These are phyloP conservation scores for Boletus subcaerulescens DNA, from an alignment of 768 basidiomycete species.

Conservation along the genomic window DNA sequence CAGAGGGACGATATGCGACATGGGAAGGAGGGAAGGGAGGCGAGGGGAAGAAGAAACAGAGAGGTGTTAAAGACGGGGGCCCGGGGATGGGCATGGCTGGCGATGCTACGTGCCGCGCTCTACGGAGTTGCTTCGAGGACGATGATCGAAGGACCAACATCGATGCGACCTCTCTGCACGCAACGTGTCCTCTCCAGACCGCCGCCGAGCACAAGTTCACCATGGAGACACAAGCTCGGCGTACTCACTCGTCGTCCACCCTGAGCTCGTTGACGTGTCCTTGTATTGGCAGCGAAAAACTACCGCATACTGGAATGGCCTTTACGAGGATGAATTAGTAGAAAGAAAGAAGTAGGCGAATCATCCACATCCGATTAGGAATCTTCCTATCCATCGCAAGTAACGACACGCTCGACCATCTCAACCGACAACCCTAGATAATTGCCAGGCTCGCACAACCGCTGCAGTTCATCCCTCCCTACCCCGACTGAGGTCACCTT, in stretches of 20 bases:
- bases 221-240: neutral
- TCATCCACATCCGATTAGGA: slow-evolving; percentile 2
- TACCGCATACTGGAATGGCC: neutral
- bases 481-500: slow-evolving; percentile 25
- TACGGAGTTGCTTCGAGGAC: slow-evolving; percentile 31
- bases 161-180: slow-evolving; percentile 1
- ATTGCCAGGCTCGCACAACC: slow-evolving; percentile 37
- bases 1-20: slow-evolving; percentile 17
- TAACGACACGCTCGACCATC: slow-evolving; percentile 24
- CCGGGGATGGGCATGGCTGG: slow-evolving; percentile 13
- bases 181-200: neutral
- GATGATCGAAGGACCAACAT: slow-evolving; percentile 28
- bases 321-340: neutral
- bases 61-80: slow-evolving; percentile 6
- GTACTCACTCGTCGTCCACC: neutral
- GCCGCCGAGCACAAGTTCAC: neutral
- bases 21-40: slow-evolving; percentile 5
- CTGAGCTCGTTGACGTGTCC: neutral
- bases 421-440: slow-evolving; percentile 37
- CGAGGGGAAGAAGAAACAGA: neutral
- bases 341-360: slow-evolving; percentile 8
- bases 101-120: slow-evolving; percentile 26
- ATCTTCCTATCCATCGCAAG: neutral
- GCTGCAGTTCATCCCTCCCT: slow-evolving; percentile 24
- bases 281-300: neutral